phyloP scores from a whole-genome alignment of 2,329 filamentous ascomycete species.

The Nectriaceae sp. region DNA sequence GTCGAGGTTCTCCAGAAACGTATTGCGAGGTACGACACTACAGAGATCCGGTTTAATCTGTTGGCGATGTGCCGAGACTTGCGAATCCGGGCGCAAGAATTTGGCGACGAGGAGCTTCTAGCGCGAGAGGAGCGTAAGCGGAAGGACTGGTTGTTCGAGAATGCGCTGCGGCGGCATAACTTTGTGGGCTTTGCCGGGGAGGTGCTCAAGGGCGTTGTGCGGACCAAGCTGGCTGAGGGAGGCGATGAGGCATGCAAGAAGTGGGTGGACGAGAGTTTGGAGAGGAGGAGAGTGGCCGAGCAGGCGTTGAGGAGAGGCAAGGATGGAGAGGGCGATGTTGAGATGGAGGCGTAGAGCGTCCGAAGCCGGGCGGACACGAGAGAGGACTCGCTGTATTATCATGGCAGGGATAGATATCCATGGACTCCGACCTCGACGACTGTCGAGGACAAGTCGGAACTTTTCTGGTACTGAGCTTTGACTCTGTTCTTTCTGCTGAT shows the following conservation, averaged over 20 bases:
- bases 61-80: slow-evolving; percentile 89
- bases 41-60: slow-evolving; percentile 94
- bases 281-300: slow-evolving; percentile 49
- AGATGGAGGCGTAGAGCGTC: slow-evolving; percentile 38
- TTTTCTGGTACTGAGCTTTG: neutral
- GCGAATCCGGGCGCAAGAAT: slow-evolving; percentile 72
- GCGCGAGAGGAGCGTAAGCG: slow-evolving; percentile 82
- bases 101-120: slow-evolving; percentile 79
- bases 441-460: neutral
- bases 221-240: slow-evolving; percentile 67
- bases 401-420: slow-evolving; percentile 10
- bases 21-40: slow-evolving; percentile 79
- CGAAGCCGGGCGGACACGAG: neutral
- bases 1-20: slow-evolving; percentile 84
- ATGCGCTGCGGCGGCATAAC: slow-evolving; percentile 87
- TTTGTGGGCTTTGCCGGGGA: slow-evolving; percentile 96
- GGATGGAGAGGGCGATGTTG: slow-evolving; percentile 41
- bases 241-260: slow-evolving; percentile 65
- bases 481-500: neutral
- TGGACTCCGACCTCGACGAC: neutral
- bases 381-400: slow-evolving; percentile 1
- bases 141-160: slow-evolving; percentile 90
- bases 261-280: slow-evolving; percentile 72
- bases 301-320: slow-evolving; percentile 32
- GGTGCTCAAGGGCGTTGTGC: slow-evolving; percentile 84